Evolutionary conservation across 495 filamentous ascomycete genomes (phyloP).

Genomic region (Neurospora terricola): DNA sequence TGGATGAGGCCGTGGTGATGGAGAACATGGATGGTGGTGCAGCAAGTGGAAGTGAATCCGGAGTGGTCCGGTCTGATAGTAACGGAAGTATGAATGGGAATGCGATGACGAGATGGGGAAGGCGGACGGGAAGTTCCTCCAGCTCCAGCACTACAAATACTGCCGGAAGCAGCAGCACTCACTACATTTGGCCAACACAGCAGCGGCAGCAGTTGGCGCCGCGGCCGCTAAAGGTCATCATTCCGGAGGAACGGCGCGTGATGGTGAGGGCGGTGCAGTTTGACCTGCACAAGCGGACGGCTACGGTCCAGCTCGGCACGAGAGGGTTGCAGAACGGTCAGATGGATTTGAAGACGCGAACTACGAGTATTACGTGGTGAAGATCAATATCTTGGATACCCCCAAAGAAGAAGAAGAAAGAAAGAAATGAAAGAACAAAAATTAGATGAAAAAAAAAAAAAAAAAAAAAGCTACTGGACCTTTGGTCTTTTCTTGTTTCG

Average conservation of each 20-base stretch:
- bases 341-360: slow-evolving; percentile 32
- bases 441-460: too few relatives aligned
- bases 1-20: background rate
- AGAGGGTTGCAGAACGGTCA: slow-evolving; percentile 37
- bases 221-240: slow-evolving; percentile 6
- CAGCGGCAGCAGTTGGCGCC: slow-evolving; percentile 1
- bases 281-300: slow-evolving; percentile 37
- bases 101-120: background rate
- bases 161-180: background rate
- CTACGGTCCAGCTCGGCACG: slow-evolving; percentile 39
- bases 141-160: background rate
- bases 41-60: background rate
- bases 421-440: background rate
- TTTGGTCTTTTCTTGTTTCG: background rate
- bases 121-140: slow-evolving; percentile 4
- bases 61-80: background rate
- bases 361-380: slow-evolving; percentile 38
- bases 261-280: slow-evolving; percentile 47
- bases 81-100: background rate
- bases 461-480: background rate
- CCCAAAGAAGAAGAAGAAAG: background rate
- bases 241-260: slow-evolving; percentile 40
- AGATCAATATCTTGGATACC: background rate
- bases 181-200: background rate
- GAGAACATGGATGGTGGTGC: background rate